Percentiles rank a stretch among this genome's conserved stretches.
These are phyloP conservation scores for Xylaria venustula DNA, from an alignment of 495 filamentous ascomycete genomes.

Conservation along the genomic window DNA sequence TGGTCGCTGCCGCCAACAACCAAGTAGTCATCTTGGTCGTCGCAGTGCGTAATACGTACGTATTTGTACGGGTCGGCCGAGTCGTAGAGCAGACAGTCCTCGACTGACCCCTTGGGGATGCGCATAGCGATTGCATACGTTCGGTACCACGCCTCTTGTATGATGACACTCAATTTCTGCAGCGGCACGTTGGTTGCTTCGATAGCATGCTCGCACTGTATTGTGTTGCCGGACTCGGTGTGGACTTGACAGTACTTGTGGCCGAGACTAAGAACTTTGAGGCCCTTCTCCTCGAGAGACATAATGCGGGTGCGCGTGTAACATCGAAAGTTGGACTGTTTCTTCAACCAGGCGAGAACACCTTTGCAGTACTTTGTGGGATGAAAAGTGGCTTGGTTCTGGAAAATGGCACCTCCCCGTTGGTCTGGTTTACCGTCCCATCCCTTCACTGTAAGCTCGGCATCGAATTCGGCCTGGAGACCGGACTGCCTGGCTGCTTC, in stretches of 20 bases:
- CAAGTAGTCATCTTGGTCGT: conserved; percentile 54
- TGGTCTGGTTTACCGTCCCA: no score
- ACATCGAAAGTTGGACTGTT: no score
- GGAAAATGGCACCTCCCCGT: no score
- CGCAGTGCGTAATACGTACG: conserved; percentile 50
- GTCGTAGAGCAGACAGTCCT: conserved; percentile 58
- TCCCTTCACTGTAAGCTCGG: no score
- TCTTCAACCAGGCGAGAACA: no score
- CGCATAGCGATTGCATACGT: conserved; percentile 60
- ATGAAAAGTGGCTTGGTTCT: no score
- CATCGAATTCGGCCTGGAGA: no score
- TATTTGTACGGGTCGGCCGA: conserved; percentile 55
- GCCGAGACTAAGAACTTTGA: conserved; percentile 33
- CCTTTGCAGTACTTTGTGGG: no score
- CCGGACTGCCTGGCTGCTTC: no score
- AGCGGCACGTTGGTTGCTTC: conserved; percentile 57
- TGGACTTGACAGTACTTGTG: conserved; percentile 40
- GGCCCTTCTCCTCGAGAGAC: conserved; percentile 46
- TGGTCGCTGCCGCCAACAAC: conserved; percentile 61
- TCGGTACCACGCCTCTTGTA: conserved; percentile 49
- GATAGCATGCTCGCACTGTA: conserved; percentile 48
- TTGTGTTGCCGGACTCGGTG: conserved; percentile 46
- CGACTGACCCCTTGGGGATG: conserved; percentile 47
- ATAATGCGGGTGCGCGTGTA: no score
- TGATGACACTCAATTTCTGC: conserved; percentile 52